phyloP scores from a whole-genome alignment of 768 basidiomycete genomes.

The Macrolepiota dolichaula region DNA sequence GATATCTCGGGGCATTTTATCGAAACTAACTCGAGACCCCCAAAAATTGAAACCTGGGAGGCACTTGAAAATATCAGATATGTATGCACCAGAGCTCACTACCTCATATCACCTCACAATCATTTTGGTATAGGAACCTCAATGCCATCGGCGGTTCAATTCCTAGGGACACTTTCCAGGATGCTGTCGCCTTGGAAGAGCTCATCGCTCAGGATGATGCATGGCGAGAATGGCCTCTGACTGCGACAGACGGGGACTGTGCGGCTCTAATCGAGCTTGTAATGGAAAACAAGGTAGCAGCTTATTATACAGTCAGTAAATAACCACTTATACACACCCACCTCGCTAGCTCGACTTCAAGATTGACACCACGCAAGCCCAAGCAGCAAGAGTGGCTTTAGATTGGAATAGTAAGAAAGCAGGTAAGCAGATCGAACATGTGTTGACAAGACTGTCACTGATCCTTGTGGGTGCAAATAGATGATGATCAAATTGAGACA shows the following conservation, averaged over 20 bases:
- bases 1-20: constrained; percentile 60
- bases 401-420: constrained; percentile 92
- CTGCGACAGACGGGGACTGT: constrained; percentile 78
- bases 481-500: constrained; percentile 85
- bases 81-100: constrained; percentile 28
- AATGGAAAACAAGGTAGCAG: constrained; percentile 70
- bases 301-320: neutral
- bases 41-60: constrained; percentile 68
- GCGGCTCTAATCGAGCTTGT: constrained; percentile 75
- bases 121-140: constrained; percentile 48
- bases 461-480: constrained; percentile 30
- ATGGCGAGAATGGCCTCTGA: constrained; percentile 77
- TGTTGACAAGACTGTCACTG: neutral
- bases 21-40: constrained; percentile 62
- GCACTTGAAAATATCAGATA: constrained; percentile 72
- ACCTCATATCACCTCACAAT: neutral
- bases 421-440: constrained; percentile 38
- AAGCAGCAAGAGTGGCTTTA: constrained; percentile 48
- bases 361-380: constrained; percentile 63
- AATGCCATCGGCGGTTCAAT: constrained; percentile 64
- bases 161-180: constrained; percentile 62
- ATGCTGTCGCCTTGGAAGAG: constrained; percentile 59
- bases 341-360: constrained; percentile 61
- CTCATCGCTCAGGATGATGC: constrained; percentile 43
- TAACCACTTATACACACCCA: neutral